phyloP scores from a whole-genome alignment of 2,329 filamentous ascomycete genomes.

The Trichoderma brevicompactum region DNA sequence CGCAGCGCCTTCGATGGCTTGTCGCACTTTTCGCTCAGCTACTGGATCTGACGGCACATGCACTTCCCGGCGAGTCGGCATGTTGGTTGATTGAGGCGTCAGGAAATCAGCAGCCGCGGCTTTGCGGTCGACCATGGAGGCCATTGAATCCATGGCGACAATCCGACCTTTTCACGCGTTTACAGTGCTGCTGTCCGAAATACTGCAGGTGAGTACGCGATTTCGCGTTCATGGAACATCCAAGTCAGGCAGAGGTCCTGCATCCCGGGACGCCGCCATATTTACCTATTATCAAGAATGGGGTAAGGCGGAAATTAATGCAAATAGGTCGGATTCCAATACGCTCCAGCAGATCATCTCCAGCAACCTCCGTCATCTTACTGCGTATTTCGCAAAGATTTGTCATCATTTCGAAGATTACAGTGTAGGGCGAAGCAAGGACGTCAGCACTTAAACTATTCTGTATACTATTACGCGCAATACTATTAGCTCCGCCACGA shows the following conservation, averaged over 20 bases:
- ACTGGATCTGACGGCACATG: constrained; percentile 3
- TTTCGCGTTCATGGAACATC: neutral
- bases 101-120: constrained; percentile 3
- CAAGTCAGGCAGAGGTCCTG: neutral
- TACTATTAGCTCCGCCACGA: constrained; percentile 13
- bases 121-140: constrained; percentile 11
- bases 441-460: constrained; percentile 16
- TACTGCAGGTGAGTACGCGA: neutral
- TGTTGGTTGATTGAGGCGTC: constrained; percentile 1
- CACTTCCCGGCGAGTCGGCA: neutral
- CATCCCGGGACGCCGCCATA: neutral
- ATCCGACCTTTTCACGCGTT: neutral
- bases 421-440: constrained; percentile 8
- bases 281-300: constrained; percentile 11
- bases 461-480: neutral
- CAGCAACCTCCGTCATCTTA: constrained; percentile 10
- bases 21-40: constrained; percentile 22
- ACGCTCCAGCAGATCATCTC: neutral
- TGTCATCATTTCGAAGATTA: constrained; percentile 18
- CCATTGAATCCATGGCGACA: neutral
- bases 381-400: constrained; percentile 11
- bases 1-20: constrained; percentile 39
- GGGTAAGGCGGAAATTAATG: constrained; percentile 5
- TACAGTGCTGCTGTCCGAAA: neutral
- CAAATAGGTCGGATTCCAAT: neutral